These are phyloP conservation scores for Fraxinus sp. DNA, from an alignment of 305 asterid genomes.

Conservation along the genomic window DNA sequence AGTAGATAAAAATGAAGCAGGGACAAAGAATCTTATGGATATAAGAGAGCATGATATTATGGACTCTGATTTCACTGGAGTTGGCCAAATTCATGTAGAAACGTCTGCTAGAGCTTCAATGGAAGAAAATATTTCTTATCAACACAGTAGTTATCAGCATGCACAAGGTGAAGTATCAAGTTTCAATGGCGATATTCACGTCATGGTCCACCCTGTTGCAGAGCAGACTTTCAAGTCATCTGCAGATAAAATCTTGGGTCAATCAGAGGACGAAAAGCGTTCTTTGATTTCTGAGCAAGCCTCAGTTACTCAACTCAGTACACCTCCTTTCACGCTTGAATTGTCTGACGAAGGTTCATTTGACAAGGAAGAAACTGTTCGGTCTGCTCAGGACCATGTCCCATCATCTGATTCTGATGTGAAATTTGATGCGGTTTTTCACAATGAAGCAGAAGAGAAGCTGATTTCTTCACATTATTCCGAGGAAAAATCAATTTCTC, in stretches of 20 bases:
- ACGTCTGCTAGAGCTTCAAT: conserved; percentile 29
- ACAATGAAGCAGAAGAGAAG: conserved; percentile 39
- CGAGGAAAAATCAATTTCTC: conserved; percentile 38
- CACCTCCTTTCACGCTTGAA: conserved; percentile 31
- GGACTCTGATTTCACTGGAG: conserved; percentile 24
- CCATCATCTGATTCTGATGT: conserved; percentile 1
- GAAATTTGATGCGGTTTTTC: conserved; percentile 29
- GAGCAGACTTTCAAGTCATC: conserved; percentile 15
- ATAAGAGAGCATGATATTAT: conserved; percentile 22
- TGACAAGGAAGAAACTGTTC: conserved; percentile 34
- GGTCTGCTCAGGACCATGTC: conserved; percentile 15
- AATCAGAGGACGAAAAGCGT: conserved; percentile 21
- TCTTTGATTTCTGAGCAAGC: conserved; percentile 22
- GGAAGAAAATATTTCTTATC: conserved; percentile 28
- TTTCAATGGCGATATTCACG: conserved; percentile 16
- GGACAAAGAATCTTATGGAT: conserved; percentile 25
- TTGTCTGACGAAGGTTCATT: conserved; percentile 29
- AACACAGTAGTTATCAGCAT: conserved; percentile 24
- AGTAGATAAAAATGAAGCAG: conserved; percentile 32
- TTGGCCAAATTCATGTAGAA: conserved; percentile 24
- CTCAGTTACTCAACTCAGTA: conserved; percentile 23
- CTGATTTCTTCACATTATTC: conserved; percentile 34
- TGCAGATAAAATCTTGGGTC: conserved; percentile 18
- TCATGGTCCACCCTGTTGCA: conserved; percentile 14
- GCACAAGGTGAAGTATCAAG: conserved; percentile 21